phyloP scores from a whole-genome alignment of 352 stramenopile species.

The Hyphochytrium catenoides region DNA sequence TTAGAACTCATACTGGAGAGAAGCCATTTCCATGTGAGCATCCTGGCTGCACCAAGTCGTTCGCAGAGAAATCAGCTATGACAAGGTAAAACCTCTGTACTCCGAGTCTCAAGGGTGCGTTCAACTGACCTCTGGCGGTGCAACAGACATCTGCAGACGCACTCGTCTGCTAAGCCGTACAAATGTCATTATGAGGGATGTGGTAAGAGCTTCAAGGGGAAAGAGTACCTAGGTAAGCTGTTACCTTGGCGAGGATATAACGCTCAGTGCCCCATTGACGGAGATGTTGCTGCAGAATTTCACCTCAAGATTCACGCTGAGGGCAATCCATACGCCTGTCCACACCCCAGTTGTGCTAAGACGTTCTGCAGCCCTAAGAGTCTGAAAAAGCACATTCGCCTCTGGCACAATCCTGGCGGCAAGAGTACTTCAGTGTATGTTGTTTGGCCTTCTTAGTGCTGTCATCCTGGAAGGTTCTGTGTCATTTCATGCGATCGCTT shows the following conservation, averaged over 20 bases:
- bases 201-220: slow-evolving; percentile 61
- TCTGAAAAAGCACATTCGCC: slow-evolving; percentile 46
- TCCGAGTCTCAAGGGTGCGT: too few relatives aligned
- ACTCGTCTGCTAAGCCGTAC: slow-evolving; percentile 57
- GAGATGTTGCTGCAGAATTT: slow-evolving; percentile 24
- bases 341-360: slow-evolving; percentile 48
- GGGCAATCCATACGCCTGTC: slow-evolving; percentile 44
- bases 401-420: slow-evolving; percentile 47
- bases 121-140: background rate
- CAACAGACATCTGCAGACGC: slow-evolving; percentile 40
- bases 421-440: slow-evolving; percentile 47
- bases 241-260: background rate
- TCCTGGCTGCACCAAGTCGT: slow-evolving; percentile 54
- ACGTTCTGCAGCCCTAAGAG: slow-evolving; percentile 57
- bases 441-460: background rate
- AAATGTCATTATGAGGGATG: slow-evolving; percentile 57
- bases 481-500: background rate
- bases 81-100: slow-evolving; percentile 23
- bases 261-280: background rate
- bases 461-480: background rate
- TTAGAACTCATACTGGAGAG: slow-evolving; percentile 57
- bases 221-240: slow-evolving; percentile 32
- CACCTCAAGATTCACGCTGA: slow-evolving; percentile 56
- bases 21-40: slow-evolving; percentile 60
- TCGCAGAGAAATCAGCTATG: slow-evolving; percentile 62